phyloP scores from a whole-genome alignment of 352 stramenopile species.

The Globisporangium nunn region DNA sequence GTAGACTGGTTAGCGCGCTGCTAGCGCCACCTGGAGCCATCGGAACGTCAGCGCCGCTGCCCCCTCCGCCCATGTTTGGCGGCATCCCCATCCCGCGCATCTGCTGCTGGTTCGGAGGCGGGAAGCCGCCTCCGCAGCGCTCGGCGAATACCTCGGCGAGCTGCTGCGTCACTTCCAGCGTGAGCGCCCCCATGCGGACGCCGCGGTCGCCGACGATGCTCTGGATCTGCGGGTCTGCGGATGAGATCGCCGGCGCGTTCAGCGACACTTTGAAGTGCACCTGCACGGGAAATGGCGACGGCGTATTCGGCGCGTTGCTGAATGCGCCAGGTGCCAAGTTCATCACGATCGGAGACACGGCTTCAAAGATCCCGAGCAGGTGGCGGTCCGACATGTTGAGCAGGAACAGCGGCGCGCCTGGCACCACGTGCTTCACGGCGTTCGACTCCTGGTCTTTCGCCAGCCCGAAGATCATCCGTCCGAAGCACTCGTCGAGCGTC shows the following conservation, averaged over 20 bases:
- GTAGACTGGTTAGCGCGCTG: not conserved
- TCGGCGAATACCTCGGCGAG: conserved; percentile 71
- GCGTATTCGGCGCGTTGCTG: conserved; percentile 35
- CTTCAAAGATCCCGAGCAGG: conserved; percentile 81
- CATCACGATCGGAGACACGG: conserved; percentile 52
- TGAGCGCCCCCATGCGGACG: conserved; percentile 48
- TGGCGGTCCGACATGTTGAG: conserved; percentile 84
- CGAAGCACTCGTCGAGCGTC: conserved; percentile 87
- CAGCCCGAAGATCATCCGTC: conserved; percentile 78
- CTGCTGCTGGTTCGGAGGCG: conserved; percentile 21
- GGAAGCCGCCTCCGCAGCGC: conserved; percentile 42
- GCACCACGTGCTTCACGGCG: conserved; percentile 53
- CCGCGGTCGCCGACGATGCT: conserved; percentile 56
- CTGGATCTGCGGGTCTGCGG: conserved; percentile 64
- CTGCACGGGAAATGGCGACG: conserved; percentile 71
- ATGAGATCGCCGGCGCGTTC: conserved; percentile 66
- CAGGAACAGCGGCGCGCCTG: conserved; percentile 77
- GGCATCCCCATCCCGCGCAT: conserved; percentile 10
- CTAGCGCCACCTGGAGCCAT: not conserved
- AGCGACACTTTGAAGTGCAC: conserved; percentile 59
- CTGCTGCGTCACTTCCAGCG: conserved; percentile 56
- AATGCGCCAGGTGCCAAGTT: conserved; percentile 84
- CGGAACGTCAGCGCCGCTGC: no score
- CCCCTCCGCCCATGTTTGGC: conserved; percentile 7
- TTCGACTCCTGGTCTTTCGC: conserved; percentile 62